Evolutionary conservation across 148 eudicot species (phyloP).

Genomic region (Euryodendron excelsum): DNA sequence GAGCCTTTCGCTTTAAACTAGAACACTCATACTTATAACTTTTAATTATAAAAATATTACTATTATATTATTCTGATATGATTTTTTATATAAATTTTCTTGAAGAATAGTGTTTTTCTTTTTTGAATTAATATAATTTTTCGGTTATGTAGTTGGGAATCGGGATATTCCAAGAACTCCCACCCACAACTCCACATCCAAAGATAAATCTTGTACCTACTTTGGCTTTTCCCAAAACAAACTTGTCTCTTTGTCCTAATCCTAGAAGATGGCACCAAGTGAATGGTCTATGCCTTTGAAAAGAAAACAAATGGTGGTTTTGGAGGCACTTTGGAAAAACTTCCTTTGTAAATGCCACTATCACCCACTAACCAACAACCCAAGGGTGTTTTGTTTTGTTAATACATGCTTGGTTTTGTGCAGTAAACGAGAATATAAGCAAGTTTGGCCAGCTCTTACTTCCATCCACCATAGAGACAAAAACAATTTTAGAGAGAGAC

Average conservation of each 20-base stretch:
- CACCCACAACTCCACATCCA: slow-evolving; percentile 15
- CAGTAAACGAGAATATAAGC: slow-evolving; percentile 17
- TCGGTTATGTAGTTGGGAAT: no score
- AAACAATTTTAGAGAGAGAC: not conserved
- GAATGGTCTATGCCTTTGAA: slow-evolving; percentile 21
- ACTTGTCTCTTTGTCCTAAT: slow-evolving; percentile 19
- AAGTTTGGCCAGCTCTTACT: slow-evolving; percentile 30
- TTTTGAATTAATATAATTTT: no score
- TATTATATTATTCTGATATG: no score
- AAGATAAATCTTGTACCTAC: slow-evolving; percentile 18
- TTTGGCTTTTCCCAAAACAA: slow-evolving; percentile 15
- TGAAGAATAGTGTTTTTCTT: no score
- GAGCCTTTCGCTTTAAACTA: no score
- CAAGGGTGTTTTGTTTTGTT: slow-evolving; percentile 20
- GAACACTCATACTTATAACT: no score
- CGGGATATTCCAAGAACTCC: slow-evolving; percentile 10
- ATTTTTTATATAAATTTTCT: no score
- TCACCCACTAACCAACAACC: slow-evolving; percentile 36
- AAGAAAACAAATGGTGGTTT: slow-evolving; percentile 21
- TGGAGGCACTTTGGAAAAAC: slow-evolving; percentile 16
- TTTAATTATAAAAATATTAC: no score
- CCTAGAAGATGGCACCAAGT: slow-evolving; percentile 20
- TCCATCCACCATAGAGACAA: slow-evolving; percentile 34
- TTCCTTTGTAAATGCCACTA: slow-evolving; percentile 23
- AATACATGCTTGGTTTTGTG: slow-evolving; percentile 25